Evolutionary conservation across 192 early-diverging fungal genomes (phyloP).

Genomic region (Geranomyces michiganensis): DNA sequence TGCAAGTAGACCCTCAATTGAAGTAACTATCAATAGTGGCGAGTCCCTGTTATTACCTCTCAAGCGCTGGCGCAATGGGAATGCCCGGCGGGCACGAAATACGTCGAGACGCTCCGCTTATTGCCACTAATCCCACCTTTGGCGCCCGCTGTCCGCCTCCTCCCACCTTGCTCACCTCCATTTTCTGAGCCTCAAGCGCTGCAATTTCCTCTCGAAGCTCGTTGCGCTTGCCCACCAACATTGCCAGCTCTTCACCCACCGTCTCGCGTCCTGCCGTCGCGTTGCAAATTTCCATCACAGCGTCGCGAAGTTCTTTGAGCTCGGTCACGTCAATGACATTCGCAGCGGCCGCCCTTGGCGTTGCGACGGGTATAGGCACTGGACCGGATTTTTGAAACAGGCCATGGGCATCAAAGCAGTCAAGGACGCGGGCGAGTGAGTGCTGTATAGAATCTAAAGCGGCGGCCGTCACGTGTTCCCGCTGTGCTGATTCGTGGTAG

Average conservation of each 20-base stretch:
- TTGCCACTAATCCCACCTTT: not conserved
- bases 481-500: constrained; percentile 6
- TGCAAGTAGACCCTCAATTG: no score
- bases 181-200: constrained; percentile 7
- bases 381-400: not conserved
- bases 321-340: constrained; percentile 24
- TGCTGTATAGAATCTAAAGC: constrained; percentile 30
- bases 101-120: not conserved
- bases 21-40: no score
- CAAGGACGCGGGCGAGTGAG: constrained; percentile 18
- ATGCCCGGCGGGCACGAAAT: constrained; percentile 18
- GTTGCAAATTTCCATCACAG: constrained; percentile 4
- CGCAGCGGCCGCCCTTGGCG: not conserved
- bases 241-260: not conserved
- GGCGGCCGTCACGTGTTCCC: constrained; percentile 12
- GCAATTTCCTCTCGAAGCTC: not conserved
- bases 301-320: constrained; percentile 9
- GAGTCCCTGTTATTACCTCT: not conserved
- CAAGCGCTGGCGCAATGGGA: not conserved
- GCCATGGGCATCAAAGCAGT: constrained; percentile 14
- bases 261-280: not conserved
- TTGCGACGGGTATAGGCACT: not conserved
- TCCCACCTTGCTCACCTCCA: not conserved
- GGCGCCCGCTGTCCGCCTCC: not conserved
- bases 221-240: constrained; percentile 5